Base-by-base conservation (phyloP, 441 rosid species). In the Pelargonium cotyledonis region DNA sequence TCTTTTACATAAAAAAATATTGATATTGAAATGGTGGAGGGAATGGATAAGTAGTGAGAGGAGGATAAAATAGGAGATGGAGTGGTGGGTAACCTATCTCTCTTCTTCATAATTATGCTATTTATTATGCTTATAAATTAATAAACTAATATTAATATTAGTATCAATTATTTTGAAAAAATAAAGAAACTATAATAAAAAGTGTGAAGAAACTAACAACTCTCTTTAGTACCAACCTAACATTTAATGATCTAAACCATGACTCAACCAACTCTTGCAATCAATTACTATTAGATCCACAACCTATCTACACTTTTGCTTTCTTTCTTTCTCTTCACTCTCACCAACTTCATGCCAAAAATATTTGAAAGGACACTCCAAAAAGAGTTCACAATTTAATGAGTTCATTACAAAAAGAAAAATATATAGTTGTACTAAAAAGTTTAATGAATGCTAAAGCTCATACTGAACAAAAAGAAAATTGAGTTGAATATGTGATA, bases 41-140 rank as follows among this genome's bases (percentile, higher is more conserved):
- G 47, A 72, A 70, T 69, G 82, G 89, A 87, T 87, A 83, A 85
- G 89, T 77, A 21, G 72, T 69, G 90, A 81, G 85, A 84, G 89
- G 89, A 81, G 79, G 87, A 81, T 88, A 85, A 73, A 66, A 6
- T n/a, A 63, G 57, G 79, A 53, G 73, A 63, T 65, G 75, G 62
- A 63, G 80, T 79, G 86, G 85, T 85, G 75, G 89, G 83, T 76
- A 67, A 74, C 80, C 80, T 44, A 75, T 80, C 85, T 61, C 82
- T 72, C 43, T 38, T 6, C 29, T 4, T 2, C 0, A 44, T 10
- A 43, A 62, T n/a, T 49, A 53, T 61, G n/a, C n/a, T 5, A 11
- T 23, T 64, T 55, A 66, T 58, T 43, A 23, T 23, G 26, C 26
- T 23, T 43, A 43, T 43, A 3, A 43, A 6, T 43, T n/a, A n/a